Conservation (phyloP, 305 asterid genomes). For the Solanum hybrid region DNA sequence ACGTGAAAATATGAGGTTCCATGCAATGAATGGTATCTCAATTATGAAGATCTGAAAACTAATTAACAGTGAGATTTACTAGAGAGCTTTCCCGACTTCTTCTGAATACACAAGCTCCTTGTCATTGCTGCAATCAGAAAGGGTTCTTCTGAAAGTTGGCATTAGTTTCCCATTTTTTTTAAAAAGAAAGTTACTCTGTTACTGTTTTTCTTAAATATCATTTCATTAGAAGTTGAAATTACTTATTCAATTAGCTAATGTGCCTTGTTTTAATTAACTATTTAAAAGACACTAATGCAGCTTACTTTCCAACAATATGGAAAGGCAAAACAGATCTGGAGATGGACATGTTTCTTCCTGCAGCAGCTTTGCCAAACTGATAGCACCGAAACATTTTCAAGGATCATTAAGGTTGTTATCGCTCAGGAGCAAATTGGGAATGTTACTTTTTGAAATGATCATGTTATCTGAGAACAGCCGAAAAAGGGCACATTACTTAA, state of each 20-base stretch:
- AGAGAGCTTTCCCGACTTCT: background rate
- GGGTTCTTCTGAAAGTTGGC: background rate
- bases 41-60: background rate
- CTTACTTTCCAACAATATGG: background rate
- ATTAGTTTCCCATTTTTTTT: background rate
- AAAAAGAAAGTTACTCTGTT: background rate
- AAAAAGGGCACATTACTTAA: background rate
- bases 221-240: background rate
- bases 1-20: background rate
- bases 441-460: background rate
- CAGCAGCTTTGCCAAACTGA: background rate
- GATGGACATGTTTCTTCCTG: background rate
- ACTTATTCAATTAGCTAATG: background rate
- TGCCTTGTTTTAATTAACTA: background rate
- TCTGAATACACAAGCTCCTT: background rate
- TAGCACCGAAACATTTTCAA: background rate
- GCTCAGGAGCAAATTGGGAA: background rate
- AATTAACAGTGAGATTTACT: background rate
- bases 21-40: background rate
- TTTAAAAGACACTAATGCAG: background rate
- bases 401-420: background rate
- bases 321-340: background rate
- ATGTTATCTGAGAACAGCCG: background rate
- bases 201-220: background rate
- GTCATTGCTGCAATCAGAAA: background rate